Evolutionary conservation across 1,284 basidiomycete species (phyloP).

Genomic region (Heliocybe sulcata): DNA sequence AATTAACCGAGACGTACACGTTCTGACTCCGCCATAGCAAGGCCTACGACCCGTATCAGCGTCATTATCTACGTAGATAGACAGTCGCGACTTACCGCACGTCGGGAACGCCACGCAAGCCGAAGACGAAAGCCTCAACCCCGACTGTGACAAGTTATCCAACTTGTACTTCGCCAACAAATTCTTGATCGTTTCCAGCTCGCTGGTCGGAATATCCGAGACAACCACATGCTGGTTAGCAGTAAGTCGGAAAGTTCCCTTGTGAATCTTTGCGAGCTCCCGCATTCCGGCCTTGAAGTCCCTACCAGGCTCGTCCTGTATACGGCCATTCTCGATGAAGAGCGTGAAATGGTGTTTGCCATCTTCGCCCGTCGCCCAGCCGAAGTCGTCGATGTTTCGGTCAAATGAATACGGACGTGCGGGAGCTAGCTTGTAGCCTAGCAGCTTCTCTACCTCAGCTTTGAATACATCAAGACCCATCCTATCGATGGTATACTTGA

Average conservation of each 20-base stretch:
- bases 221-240: slow-evolving; percentile 95
- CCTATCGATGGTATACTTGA: slow-evolving; percentile 97
- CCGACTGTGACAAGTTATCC: slow-evolving; percentile 82
- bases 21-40: slow-evolving; percentile 95
- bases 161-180: slow-evolving; percentile 86
- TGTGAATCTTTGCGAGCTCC: slow-evolving; percentile 92
- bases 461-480: slow-evolving; percentile 87
- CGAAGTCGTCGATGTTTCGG: slow-evolving; percentile 90
- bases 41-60: slow-evolving; percentile 33
- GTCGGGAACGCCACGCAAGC: slow-evolving; percentile 99
- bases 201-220: slow-evolving; percentile 73
- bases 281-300: slow-evolving; percentile 92
- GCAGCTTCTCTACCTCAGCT: slow-evolving; percentile 83
- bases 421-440: slow-evolving; percentile 76
- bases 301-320: slow-evolving; percentile 86
- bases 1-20: slow-evolving; percentile 40
- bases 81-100: slow-evolving; percentile 48
- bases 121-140: slow-evolving; percentile 78
- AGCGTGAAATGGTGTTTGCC: slow-evolving; percentile 90
- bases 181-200: slow-evolving; percentile 73
- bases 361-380: slow-evolving; percentile 86
- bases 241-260: slow-evolving; percentile 88
- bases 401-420: slow-evolving; percentile 80
- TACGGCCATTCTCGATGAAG: slow-evolving; percentile 97
- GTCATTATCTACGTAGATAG: slow-evolving; percentile 3